phyloP scores from a whole-genome alignment of 805 yeast species.

The Cyberlindnera petersonii region DNA sequence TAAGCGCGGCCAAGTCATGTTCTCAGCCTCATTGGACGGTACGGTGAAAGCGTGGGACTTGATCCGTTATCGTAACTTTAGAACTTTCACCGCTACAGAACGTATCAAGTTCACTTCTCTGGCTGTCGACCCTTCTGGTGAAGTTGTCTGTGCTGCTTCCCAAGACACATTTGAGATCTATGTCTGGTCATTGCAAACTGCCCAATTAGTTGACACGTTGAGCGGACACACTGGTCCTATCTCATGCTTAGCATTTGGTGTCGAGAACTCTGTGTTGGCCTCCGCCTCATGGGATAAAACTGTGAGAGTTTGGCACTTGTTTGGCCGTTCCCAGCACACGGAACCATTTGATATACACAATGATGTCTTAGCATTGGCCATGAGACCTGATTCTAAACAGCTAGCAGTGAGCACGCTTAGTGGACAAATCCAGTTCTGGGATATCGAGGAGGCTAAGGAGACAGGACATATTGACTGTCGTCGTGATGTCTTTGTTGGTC shows the following conservation, averaged over 20 bases:
- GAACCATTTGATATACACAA: conserved; percentile 86
- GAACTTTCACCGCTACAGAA: conserved; percentile 89
- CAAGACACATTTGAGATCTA: conserved; percentile 84
- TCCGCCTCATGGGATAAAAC: conserved; percentile 97
- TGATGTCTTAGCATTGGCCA: conserved; percentile 76
- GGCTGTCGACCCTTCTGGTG: conserved; percentile 97
- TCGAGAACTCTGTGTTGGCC: conserved; percentile 71
- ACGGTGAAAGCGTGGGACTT: conserved; percentile 98
- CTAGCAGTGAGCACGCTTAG: conserved; percentile 84
- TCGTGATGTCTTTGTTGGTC: conserved; percentile 81
- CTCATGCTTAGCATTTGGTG: conserved; percentile 80
- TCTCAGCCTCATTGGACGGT: conserved; percentile 91
- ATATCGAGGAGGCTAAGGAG: conserved; percentile 77
- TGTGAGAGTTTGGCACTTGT: conserved; percentile 87
- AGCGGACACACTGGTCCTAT: conserved; percentile 97
- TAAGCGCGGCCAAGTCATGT: conserved; percentile 83
- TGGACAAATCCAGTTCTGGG: conserved; percentile 83
- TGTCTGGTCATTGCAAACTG: conserved; percentile 97
- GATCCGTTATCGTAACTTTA: conserved; percentile 85
- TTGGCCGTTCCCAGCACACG: conserved; percentile 78
- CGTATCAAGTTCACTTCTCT: conserved; percentile 82
- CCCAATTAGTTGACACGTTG: conserved; percentile 81
- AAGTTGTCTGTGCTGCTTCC: conserved; percentile 93
- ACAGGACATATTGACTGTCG: conserved; percentile 80
- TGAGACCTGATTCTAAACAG: conserved; percentile 92